Conservation (phyloP, 75 land plant species). For the Larix kaempferi region DNA sequence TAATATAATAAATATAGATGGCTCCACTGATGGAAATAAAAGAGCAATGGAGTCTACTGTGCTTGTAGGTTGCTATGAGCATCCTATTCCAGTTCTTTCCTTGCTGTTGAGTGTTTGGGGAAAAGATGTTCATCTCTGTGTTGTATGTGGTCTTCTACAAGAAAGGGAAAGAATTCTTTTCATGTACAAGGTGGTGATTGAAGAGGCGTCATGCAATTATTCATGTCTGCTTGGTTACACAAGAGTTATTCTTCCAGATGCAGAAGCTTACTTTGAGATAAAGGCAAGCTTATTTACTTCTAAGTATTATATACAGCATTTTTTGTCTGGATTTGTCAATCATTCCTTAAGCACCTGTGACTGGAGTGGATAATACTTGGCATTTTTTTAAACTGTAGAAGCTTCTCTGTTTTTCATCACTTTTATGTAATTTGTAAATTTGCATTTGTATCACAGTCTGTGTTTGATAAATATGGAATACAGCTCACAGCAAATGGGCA, state of each 20-base stretch:
- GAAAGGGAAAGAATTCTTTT: constrained; percentile 34
- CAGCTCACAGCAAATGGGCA: constrained; percentile 67
- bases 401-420: neutral
- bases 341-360: neutral
- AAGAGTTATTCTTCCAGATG: constrained; percentile 20
- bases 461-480: constrained; percentile 37
- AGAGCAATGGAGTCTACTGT: constrained; percentile 2
- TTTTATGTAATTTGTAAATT: neutral
- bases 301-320: neutral
- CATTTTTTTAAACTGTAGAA: neutral
- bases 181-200: constrained; percentile 36
- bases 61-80: constrained; percentile 49
- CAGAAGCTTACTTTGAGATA: constrained; percentile 10
- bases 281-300: constrained; percentile 24
- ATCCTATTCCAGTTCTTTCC: constrained; percentile 50
- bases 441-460: constrained; percentile 17
- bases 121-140: constrained; percentile 35
- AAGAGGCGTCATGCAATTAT: constrained; percentile 15
- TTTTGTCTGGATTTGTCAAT: neutral
- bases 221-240: constrained; percentile 54
- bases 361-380: neutral
- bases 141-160: constrained; percentile 38
- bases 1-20: neutral
- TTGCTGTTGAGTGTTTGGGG: constrained; percentile 28
- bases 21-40: neutral